phyloP scores from a whole-genome alignment of 2,329 filamentous ascomycete species.

The Pestalotiopsis sp. region DNA sequence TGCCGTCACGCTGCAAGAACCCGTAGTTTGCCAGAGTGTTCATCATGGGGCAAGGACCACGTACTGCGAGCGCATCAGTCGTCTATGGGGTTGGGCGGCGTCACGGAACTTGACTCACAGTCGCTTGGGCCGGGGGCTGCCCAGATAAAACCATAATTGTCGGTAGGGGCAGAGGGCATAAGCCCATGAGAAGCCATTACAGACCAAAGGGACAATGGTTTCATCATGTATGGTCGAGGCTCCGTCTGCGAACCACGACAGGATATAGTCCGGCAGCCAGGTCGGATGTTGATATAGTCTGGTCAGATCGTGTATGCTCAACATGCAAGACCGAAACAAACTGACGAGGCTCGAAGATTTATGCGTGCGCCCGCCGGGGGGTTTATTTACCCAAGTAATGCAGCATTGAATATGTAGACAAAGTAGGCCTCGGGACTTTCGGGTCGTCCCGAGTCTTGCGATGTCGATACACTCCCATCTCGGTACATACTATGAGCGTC shows the following conservation, averaged over 20 bases:
- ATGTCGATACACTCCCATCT: not conserved
- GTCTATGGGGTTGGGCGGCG: not conserved
- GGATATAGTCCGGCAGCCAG: too few species aligned
- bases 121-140: not conserved
- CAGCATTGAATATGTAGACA: too few species aligned
- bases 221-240: not conserved
- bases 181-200: not conserved
- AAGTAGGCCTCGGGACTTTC: not conserved
- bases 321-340: too few species aligned
- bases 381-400: constrained; percentile 16
- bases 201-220: not conserved
- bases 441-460: not conserved
- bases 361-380: too few species aligned
- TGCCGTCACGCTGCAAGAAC: constrained; percentile 46
- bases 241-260: too few species aligned
- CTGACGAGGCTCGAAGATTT: too few species aligned
- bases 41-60: constrained; percentile 43
- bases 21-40: constrained; percentile 54
- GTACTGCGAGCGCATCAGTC: not conserved
- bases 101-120: not conserved
- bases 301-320: too few species aligned
- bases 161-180: not conserved
- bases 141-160: not conserved
- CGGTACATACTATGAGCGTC: too few species aligned
- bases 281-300: too few species aligned